Conservation (phyloP, 495 filamentous ascomycete species). For the Aspergillus coremiiformis region DNA sequence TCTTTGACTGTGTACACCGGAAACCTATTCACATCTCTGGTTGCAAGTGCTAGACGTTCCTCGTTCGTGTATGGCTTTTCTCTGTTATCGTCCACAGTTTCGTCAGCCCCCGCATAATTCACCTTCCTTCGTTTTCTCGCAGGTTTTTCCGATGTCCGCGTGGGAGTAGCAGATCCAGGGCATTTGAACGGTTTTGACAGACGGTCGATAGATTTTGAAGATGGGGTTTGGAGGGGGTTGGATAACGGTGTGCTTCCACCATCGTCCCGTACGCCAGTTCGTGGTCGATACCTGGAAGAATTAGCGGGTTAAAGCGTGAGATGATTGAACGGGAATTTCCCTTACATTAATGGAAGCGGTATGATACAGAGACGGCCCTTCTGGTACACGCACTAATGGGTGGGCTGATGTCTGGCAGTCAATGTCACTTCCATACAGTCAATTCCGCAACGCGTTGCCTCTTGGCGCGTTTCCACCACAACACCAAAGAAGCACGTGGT, state of each 20-base stretch:
- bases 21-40: constrained; percentile 81
- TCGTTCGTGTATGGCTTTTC: constrained; percentile 86
- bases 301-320: not conserved
- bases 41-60: constrained; percentile 77
- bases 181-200: constrained; percentile 89
- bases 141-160: constrained; percentile 71
- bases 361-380: not conserved
- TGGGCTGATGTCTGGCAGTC: not conserved
- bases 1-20: constrained; percentile 87
- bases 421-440: not conserved
- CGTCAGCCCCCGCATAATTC: constrained; percentile 80
- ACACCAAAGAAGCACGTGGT: constrained; percentile 36
- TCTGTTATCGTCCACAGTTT: constrained; percentile 50
- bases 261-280: constrained; percentile 20
- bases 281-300: constrained; percentile 38
- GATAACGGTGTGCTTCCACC: constrained; percentile 34
- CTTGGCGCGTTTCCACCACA: constrained; percentile 10
- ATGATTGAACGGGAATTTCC: not conserved
- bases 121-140: constrained; percentile 81
- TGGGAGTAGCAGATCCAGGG: constrained; percentile 68
- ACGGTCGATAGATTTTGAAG: constrained; percentile 54
- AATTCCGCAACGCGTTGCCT: constrained; percentile 19
- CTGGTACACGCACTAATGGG: not conserved
- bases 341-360: constrained; percentile 12
- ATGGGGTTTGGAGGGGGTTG: constrained; percentile 24